A percentile compares a stretch with the other conserved stretches of the same genome.
phyloP scores from a whole-genome alignment of 2,329 filamentous ascomycete species.

The Lachnum nothofagi region DNA sequence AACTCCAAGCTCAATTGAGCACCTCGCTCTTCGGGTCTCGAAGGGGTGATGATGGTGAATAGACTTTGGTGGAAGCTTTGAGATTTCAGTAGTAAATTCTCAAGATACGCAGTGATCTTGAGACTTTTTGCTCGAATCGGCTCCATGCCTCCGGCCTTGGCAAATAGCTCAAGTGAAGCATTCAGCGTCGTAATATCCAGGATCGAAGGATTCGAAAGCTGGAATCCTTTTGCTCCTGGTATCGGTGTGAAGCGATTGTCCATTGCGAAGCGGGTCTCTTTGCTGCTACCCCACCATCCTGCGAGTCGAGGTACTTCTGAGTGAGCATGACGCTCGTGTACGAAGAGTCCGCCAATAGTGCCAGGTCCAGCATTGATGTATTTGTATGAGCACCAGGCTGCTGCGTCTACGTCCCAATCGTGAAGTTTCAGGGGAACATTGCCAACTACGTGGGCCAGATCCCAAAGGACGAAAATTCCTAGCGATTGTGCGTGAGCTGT shows the following conservation, averaged over 20 bases:
- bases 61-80: constrained; percentile 29
- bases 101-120: constrained; percentile 62
- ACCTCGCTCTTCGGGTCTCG: constrained; percentile 53
- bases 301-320: constrained; percentile 47
- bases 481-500: constrained; percentile 63
- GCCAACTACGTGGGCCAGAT: constrained; percentile 72
- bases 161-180: constrained; percentile 67
- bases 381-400: constrained; percentile 79
- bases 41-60: constrained; percentile 62
- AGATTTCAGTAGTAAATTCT: constrained; percentile 49
- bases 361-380: constrained; percentile 76
- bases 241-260: constrained; percentile 68
- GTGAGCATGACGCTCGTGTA: constrained; percentile 51
- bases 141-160: constrained; percentile 55
- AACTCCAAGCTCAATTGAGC: constrained; percentile 68
- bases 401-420: constrained; percentile 73
- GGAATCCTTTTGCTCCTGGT: constrained; percentile 68
- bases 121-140: constrained; percentile 62
- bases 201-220: constrained; percentile 70
- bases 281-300: constrained; percentile 80
- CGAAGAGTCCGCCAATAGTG: constrained; percentile 67
- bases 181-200: constrained; percentile 67
- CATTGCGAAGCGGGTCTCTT: constrained; percentile 67
- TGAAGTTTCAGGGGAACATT: constrained; percentile 69
- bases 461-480: constrained; percentile 69